Conservation (phyloP, 2,329 filamentous ascomycete species). For the Phyllachora maydis region DNA sequence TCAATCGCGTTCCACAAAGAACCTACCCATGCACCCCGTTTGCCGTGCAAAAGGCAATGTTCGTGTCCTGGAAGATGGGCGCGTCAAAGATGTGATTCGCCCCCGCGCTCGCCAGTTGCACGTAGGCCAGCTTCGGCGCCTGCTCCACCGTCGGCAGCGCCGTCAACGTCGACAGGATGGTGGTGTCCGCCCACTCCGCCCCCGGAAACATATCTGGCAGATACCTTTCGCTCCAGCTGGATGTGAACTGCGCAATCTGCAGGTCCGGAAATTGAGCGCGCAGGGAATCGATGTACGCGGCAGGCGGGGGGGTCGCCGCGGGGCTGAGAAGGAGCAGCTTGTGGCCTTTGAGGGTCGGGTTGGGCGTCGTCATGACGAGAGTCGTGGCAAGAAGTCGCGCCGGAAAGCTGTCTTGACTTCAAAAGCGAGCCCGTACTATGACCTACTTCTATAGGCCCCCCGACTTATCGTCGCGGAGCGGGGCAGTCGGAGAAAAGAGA, state of each 20-base stretch:
- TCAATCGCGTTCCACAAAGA: not conserved
- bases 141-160: slow-evolving; percentile 18
- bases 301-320: slow-evolving; percentile 10
- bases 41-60: slow-evolving; percentile 28
- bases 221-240: slow-evolving; percentile 10
- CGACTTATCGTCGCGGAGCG: too few species aligned
- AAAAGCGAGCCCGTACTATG: too few species aligned
- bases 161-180: slow-evolving; percentile 21
- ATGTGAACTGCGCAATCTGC: slow-evolving; percentile 12
- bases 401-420: too few species aligned
- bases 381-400: too few species aligned
- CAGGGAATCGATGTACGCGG: slow-evolving; percentile 14
- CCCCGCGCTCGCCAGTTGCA: slow-evolving; percentile 33
- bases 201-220: slow-evolving; percentile 6
- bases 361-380: slow-evolving; percentile 4
- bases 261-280: slow-evolving; percentile 20
- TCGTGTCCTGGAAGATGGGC: slow-evolving; percentile 25
- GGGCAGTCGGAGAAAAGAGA: too few species aligned
- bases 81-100: slow-evolving; percentile 24
- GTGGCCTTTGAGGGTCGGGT: slow-evolving; percentile 22
- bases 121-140: slow-evolving; percentile 25
- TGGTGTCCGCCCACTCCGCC: slow-evolving; percentile 24
- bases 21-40: slow-evolving; percentile 36
- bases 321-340: slow-evolving; percentile 21
- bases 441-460: too few species aligned